A percentile compares a stretch with the other conserved stretches of the same genome.
Conservation (phyloP, 257 asterid species). For the Solanum neorickii region DNA sequence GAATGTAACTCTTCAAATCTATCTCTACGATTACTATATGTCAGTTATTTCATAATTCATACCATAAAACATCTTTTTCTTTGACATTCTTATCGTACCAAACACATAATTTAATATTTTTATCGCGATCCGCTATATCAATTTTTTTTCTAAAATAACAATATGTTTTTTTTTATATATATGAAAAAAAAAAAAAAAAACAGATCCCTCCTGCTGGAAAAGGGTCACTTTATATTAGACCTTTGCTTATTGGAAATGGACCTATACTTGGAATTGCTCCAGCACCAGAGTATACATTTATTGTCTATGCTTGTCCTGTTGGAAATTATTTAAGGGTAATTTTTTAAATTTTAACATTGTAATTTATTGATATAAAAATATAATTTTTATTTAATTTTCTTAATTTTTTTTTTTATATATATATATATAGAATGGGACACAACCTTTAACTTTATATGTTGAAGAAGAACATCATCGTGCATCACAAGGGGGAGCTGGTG, state of each 20-base stretch:
- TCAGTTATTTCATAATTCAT: too few relatives aligned
- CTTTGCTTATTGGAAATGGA: conserved; percentile 80
- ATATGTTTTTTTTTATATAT: too few relatives aligned
- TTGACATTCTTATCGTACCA: not conserved
- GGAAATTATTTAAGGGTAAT: conserved; percentile 78
- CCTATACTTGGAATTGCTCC: conserved; percentile 68
- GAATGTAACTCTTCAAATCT: not conserved
- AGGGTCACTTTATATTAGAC: conserved; percentile 79
- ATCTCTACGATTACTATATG: not conserved
- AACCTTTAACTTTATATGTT: conserved; percentile 47
- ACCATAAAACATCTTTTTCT: not conserved
- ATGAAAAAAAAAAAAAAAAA: not conserved
- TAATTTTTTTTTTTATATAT: not conserved
- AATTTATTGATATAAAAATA: not conserved
- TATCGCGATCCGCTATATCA: not conserved
- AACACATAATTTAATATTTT: not conserved
- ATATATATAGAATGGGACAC: conserved; percentile 38
- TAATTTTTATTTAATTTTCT: not conserved
- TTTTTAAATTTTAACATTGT: not conserved
- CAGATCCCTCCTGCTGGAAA: conserved; percentile 90
- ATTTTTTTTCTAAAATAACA: not conserved
- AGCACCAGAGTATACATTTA: conserved; percentile 64
- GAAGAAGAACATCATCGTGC: conserved; percentile 71
- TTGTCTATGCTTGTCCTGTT: conserved; percentile 77
- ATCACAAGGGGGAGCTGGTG: conserved; percentile 76